Evolutionary conservation across 441 rosid species (phyloP).

Genomic region (Adansonia rubrostipa): DNA sequence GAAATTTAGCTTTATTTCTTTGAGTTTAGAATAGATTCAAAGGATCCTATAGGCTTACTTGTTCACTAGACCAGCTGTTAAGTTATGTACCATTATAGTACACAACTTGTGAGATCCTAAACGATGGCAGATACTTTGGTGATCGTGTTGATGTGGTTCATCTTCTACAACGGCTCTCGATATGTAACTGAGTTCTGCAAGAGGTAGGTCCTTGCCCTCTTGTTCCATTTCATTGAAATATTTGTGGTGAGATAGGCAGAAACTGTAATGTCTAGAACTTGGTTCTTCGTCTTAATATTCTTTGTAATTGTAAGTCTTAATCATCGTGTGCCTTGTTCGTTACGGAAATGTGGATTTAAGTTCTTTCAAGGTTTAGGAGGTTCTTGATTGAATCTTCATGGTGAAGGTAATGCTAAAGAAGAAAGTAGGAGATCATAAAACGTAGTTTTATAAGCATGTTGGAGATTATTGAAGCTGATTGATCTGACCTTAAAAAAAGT

Average conservation of each 20-base stretch:
- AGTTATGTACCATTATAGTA: slow-evolving; percentile 4
- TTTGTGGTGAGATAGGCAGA: neutral
- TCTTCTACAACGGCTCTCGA: slow-evolving; percentile 73
- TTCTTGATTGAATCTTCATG: neutral
- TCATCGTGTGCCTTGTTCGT: neutral
- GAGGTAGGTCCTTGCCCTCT: slow-evolving; percentile 47
- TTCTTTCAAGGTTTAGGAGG: neutral
- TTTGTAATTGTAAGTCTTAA: neutral
- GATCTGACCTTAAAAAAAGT: neutral
- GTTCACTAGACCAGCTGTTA: neutral
- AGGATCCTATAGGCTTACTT: slow-evolving; percentile 6
- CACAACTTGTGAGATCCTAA: slow-evolving; percentile 44
- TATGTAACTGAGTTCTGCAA: slow-evolving; percentile 60
- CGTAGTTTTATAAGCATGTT: neutral
- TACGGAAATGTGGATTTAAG: neutral
- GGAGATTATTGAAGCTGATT: slow-evolving; percentile 8
- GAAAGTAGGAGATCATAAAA: too few relatives aligned
- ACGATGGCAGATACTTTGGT: slow-evolving; percentile 70
- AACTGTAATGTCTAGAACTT: neutral
- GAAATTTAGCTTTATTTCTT: neutral
- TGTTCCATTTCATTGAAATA: slow-evolving; percentile 5
- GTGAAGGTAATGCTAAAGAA: too few relatives aligned
- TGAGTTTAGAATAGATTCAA: neutral
- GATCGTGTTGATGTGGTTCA: slow-evolving; percentile 88
- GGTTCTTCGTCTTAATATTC: neutral